phyloP scores from a whole-genome alignment of 305 asterid genomes.

The Fraxinus platypoda region DNA sequence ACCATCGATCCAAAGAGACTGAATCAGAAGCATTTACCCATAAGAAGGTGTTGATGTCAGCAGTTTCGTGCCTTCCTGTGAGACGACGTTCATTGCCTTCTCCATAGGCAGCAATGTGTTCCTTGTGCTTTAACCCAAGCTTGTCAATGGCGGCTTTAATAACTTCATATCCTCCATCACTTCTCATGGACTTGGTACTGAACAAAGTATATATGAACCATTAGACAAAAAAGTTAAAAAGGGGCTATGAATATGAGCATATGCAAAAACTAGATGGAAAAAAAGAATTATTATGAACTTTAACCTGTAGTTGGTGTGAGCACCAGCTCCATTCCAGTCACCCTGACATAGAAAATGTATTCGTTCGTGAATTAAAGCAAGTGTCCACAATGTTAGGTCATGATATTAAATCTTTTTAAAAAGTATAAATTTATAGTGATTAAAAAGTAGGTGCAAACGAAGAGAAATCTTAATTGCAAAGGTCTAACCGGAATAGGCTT shows the following conservation, averaged over 20 bases:
- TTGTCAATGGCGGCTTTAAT: constrained; percentile 69
- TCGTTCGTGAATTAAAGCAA: background rate
- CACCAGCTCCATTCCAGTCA: constrained; percentile 83
- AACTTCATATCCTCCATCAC: constrained; percentile 60
- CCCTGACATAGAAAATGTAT: constrained; percentile 29
- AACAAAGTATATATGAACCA: background rate
- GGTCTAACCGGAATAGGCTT: constrained; percentile 58
- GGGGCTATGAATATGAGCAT: background rate
- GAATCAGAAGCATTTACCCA: constrained; percentile 42
- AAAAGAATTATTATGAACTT: background rate
- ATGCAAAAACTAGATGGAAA: background rate
- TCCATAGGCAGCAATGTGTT: constrained; percentile 78
- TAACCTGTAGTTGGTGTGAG: constrained; percentile 73
- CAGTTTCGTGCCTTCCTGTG: constrained; percentile 75
- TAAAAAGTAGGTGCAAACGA: background rate
- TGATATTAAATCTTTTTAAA: background rate
- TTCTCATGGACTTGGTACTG: constrained; percentile 71
- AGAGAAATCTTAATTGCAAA: background rate
- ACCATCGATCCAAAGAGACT: background rate
- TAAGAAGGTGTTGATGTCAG: constrained; percentile 57
- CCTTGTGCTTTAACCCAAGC: constrained; percentile 64
- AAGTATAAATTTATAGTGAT: background rate
- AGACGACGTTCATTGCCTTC: constrained; percentile 87
- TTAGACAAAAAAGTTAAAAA: background rate
- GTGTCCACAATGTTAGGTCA: background rate